Evolutionary conservation across 192 early-diverging fungal species (phyloP).

Genomic region (Coemansia sp.): DNA sequence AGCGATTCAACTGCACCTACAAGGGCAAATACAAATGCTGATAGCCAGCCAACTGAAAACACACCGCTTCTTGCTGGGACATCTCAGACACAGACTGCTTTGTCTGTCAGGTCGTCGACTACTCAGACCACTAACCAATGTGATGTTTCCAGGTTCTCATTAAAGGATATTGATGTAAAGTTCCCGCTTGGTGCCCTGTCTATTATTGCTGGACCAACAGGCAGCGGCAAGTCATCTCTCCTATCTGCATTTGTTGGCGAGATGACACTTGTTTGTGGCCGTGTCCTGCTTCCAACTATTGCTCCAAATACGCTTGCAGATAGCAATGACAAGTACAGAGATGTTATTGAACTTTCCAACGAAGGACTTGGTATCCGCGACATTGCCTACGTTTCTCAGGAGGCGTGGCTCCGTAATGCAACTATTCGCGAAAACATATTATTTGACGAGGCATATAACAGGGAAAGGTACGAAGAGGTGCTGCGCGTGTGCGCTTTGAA

Average conservation of each 20-base stretch:
- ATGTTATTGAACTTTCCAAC: slow-evolving; percentile 12
- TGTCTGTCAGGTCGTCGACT: not conserved
- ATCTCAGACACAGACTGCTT: not conserved
- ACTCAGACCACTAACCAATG: not conserved
- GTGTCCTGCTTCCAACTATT: slow-evolving; percentile 15
- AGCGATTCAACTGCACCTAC: too few relatives aligned
- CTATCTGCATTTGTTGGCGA: slow-evolving; percentile 78
- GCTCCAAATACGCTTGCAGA: not conserved
- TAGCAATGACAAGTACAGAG: not conserved
- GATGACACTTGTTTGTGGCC: slow-evolving; percentile 45
- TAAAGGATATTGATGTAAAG: slow-evolving; percentile 62
- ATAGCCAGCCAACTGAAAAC: not conserved
- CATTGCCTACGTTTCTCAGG: slow-evolving; percentile 84
- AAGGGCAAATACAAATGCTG: not conserved
- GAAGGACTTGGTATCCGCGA: slow-evolving; percentile 43
- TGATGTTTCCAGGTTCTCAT: slow-evolving; percentile 45
- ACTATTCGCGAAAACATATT: slow-evolving; percentile 75
- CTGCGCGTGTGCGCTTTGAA: slow-evolving; percentile 77
- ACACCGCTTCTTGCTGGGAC: slow-evolving; percentile 7
- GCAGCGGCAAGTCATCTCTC: slow-evolving; percentile 79
- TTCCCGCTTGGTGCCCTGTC: slow-evolving; percentile 68
- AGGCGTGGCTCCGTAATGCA: slow-evolving; percentile 65
- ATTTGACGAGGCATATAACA: slow-evolving; percentile 69
- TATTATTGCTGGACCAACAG: slow-evolving; percentile 81
- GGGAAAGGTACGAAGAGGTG: slow-evolving; percentile 71